A percentile compares a stretch with the other conserved stretches of the same genome.
phyloP scores from a whole-genome alignment of 176 grass and related monocot species.

The Bonia amplexicaulis region DNA sequence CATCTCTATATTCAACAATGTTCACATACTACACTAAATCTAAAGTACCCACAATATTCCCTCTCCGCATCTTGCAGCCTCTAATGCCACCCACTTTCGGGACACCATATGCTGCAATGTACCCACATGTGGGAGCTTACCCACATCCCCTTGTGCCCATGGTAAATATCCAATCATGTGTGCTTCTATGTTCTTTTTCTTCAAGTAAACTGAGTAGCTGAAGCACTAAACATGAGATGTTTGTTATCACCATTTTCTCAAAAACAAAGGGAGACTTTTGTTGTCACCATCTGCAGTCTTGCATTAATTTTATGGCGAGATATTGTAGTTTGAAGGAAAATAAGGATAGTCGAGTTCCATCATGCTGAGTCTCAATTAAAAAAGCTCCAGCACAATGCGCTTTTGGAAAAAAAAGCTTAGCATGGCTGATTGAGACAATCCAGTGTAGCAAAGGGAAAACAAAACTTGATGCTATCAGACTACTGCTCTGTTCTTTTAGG shows the following conservation, averaged over 20 bases:
- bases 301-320: neutral
- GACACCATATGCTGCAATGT: constrained; percentile 70
- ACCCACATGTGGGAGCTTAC: constrained; percentile 70
- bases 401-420: neutral
- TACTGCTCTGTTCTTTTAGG: neutral
- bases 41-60: neutral
- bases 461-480: neutral
- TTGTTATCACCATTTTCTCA: neutral
- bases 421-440: neutral
- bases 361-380: neutral
- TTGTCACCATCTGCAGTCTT: neutral
- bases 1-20: neutral
- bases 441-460: neutral
- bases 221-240: neutral
- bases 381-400: neutral
- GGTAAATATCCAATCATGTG: constrained; percentile 36
- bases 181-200: constrained; percentile 7
- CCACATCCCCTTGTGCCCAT: constrained; percentile 55
- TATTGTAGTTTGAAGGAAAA: neutral
- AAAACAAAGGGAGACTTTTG: neutral
- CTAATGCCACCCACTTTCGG: constrained; percentile 70
- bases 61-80: constrained; percentile 43
- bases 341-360: neutral
- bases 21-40: constrained; percentile 6
- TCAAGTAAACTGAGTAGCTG: neutral